Evolutionary conservation across 1,284 basidiomycete genomes (phyloP).

Genomic region (Ceratobasidium sp.): DNA sequence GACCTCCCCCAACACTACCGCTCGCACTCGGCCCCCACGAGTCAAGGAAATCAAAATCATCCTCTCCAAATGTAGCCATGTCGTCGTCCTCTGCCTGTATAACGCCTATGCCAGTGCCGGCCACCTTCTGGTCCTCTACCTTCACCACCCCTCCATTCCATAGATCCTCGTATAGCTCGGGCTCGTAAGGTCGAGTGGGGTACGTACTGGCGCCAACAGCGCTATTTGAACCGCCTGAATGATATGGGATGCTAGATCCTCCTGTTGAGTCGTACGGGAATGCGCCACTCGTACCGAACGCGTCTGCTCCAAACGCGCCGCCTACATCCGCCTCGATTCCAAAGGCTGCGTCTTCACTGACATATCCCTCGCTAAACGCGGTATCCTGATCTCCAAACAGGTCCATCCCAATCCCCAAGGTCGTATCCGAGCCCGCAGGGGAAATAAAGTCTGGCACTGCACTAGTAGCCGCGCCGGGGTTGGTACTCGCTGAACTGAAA

Average conservation of each 20-base stretch:
- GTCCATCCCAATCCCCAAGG: slow-evolving; percentile 30
- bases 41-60: slow-evolving; percentile 17
- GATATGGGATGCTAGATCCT: too few relatives aligned
- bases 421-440: neutral
- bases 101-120: too few relatives aligned
- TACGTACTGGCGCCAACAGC: too few relatives aligned
- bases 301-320: neutral
- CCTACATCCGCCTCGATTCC: neutral
- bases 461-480: neutral
- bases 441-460: neutral
- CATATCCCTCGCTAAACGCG: neutral
- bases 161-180: slow-evolving; percentile 1
- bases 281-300: too few relatives aligned
- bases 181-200: too few relatives aligned
- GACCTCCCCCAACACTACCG: too few relatives aligned
- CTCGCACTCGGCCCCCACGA: neutral
- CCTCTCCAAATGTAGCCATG: slow-evolving; percentile 3
- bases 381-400: slow-evolving; percentile 32
- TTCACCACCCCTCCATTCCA: neutral
- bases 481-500: too few relatives aligned
- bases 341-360: neutral
- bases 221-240: too few relatives aligned
- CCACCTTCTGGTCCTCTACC: neutral
- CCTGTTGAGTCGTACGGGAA: too few relatives aligned
- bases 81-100: slow-evolving; percentile 9